phyloP scores from a whole-genome alignment of 1,284 basidiomycete genomes.

The Leccinum angustisporum region DNA sequence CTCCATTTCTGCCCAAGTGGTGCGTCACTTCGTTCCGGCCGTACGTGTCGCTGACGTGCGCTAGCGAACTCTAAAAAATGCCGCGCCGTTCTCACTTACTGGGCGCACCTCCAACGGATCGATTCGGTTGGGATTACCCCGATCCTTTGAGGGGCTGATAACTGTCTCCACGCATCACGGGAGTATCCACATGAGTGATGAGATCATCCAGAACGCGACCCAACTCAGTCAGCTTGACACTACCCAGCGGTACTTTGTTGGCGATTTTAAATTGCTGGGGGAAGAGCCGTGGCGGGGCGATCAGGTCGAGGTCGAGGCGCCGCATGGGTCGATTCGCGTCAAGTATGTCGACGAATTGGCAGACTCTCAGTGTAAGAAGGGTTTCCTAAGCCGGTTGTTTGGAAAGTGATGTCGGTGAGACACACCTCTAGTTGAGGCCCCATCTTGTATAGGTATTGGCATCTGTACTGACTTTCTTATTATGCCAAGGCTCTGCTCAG shows the following conservation, averaged over 20 bases:
- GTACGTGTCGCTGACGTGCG: background rate
- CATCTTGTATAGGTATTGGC: background rate
- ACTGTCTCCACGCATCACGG: conserved; percentile 21
- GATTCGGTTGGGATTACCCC: conserved; percentile 21
- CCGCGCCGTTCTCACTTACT: conserved; percentile 16
- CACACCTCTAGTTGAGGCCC: background rate
- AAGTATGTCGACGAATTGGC: conserved; percentile 23
- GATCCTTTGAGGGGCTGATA: conserved; percentile 26
- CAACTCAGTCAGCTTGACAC: conserved; percentile 21
- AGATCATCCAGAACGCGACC: conserved; percentile 12
- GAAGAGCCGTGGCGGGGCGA: conserved; percentile 25
- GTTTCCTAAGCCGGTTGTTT: conserved; percentile 24
- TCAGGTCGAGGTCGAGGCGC: conserved; percentile 15
- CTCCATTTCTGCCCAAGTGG: conserved; percentile 11
- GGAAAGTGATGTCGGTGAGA: conserved; percentile 6
- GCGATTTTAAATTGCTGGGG: conserved; percentile 17
- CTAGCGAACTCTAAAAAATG: conserved; percentile 15
- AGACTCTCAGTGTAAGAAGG: background rate
- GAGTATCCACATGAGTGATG: conserved; percentile 13
- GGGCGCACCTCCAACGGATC: conserved; percentile 12
- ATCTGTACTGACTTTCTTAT: background rate
- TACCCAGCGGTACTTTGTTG: conserved; percentile 25
- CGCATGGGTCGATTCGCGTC: conserved; percentile 20
- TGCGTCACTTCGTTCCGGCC: conserved; percentile 5
- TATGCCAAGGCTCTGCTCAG: no score